Base-by-base conservation (phyloP, 2,329 filamentous ascomycete genomes). In the Myriosclerotinia scirpicola region DNA sequence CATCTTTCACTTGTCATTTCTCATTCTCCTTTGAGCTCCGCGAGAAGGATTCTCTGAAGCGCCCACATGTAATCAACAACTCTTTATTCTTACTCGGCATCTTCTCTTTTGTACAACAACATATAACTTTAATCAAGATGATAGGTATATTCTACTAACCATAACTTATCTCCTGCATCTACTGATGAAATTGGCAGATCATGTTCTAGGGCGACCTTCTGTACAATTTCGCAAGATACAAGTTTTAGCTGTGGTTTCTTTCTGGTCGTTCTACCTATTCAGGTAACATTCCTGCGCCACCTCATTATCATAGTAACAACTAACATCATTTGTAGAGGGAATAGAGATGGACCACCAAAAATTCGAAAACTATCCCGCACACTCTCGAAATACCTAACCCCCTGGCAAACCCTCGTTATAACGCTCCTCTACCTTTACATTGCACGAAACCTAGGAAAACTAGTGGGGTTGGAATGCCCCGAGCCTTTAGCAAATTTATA, bases 401-500 rank as follows among this genome's bases (percentile, higher is more conserved):
- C 90, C 72, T 98, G 95, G 93, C 95, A 97, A 79, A 92, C 90
- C 1, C 85, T 96, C 38, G 88, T 96, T 70, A 81, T 94, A 56
- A 96, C 93, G 54, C 89, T 97, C 78, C 85, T 97, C 60, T 96
- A 93, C 79, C 87, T 98, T 67, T 99, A 99, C 76, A 85, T 93
- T 44, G 88, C 91, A 42, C 90, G 93, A 67, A 98, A 99, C 79
- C 96, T 99, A 74, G 93, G 91, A 76, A 96, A 96, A 71, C 86
- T 99, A 6, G 85, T 97, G 67, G 92, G 93, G 4, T 86, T 99
- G 62, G 93, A 97, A 72, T 93, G 90, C 71, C 94, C 95, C 5
- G 95, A 99, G 74, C 95, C 95, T 26, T 84, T 99, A 75, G 90
- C 93, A 40, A 97, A 96, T 75, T 89, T 98, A 77, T 99, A 99